These are phyloP conservation scores for Vitis vinifera DNA, from an alignment of 164 flowering plant genomes.

Conservation along the genomic window DNA sequence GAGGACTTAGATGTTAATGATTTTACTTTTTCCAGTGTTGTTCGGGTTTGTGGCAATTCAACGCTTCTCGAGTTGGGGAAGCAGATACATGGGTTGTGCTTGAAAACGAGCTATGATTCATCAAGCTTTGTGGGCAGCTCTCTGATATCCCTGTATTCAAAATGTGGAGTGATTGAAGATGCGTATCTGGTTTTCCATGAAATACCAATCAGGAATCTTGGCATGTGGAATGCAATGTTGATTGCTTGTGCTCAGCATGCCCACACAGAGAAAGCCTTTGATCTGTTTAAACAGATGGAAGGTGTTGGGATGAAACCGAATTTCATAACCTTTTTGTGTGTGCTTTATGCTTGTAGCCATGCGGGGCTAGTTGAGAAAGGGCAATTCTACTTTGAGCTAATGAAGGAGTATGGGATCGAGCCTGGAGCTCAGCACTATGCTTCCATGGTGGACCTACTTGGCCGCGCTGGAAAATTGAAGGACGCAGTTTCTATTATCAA, in stretches of 20 bases:
- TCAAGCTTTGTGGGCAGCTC: slow-evolving; percentile 82
- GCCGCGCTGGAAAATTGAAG: slow-evolving; percentile 76
- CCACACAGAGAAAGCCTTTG: slow-evolving; percentile 50
- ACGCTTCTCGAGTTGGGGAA: slow-evolving; percentile 74
- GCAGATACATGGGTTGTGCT: slow-evolving; percentile 70
- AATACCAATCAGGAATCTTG: slow-evolving; percentile 59
- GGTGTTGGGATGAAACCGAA: slow-evolving; percentile 58
- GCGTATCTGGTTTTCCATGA: slow-evolving; percentile 61
- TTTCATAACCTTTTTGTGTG: slow-evolving; percentile 75
- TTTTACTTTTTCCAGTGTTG: slow-evolving; percentile 76
- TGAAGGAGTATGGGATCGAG: slow-evolving; percentile 66
- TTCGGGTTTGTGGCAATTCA: slow-evolving; percentile 67
- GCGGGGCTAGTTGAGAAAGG: slow-evolving; percentile 83
- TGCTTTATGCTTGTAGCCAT: slow-evolving; percentile 88
- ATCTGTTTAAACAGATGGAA: slow-evolving; percentile 58
- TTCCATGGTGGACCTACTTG: slow-evolving; percentile 76
- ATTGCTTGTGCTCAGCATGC: slow-evolving; percentile 88
- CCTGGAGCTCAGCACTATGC: slow-evolving; percentile 81
- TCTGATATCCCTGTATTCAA: slow-evolving; percentile 73
- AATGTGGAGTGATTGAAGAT: slow-evolving; percentile 69
- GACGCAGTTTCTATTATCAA: slow-evolving; percentile 62
- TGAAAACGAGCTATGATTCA: slow-evolving; percentile 58
- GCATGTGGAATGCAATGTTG: slow-evolving; percentile 89
- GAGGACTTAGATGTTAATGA: slow-evolving; percentile 75
- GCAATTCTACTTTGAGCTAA: slow-evolving; percentile 53